phyloP scores from a whole-genome alignment of 2,329 filamentous ascomycete species.

The Penicillium digitatum region DNA sequence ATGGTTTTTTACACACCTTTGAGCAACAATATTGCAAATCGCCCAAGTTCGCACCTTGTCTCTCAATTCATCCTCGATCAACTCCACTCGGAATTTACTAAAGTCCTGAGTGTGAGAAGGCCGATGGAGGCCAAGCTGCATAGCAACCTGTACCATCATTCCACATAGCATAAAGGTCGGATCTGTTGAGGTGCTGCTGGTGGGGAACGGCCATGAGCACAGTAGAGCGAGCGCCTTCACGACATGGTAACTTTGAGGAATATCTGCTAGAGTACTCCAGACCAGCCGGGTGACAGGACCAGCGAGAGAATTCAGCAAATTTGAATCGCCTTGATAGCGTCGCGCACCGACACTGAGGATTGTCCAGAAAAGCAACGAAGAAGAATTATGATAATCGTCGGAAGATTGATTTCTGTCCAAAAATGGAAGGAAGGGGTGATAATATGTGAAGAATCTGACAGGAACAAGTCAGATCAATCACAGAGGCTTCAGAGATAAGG shows the following conservation, averaged over 20 bases:
- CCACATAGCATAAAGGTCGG: constrained; percentile 64
- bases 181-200: constrained; percentile 60
- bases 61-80: constrained; percentile 59
- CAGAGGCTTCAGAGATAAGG: background rate
- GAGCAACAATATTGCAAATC: constrained; percentile 64
- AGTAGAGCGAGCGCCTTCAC: constrained; percentile 61
- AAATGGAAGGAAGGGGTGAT: constrained; percentile 63
- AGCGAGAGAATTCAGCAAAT: constrained; percentile 51
- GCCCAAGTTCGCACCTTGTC: constrained; percentile 66
- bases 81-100: constrained; percentile 49
- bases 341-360: constrained; percentile 61
- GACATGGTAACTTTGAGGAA: constrained; percentile 61
- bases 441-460: constrained; percentile 59
- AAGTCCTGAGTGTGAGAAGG: constrained; percentile 60
- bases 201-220: constrained; percentile 63
- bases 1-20: constrained; percentile 48
- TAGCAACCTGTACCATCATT: constrained; percentile 65
- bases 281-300: constrained; percentile 55
- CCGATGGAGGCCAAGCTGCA: constrained; percentile 62
- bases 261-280: constrained; percentile 59
- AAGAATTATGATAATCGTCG: constrained; percentile 56
- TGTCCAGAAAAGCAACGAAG: constrained; percentile 65
- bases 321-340: constrained; percentile 53
- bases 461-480: constrained; percentile 21
- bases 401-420: constrained; percentile 53